These are phyloP conservation scores for Pseudogymnoascus sp. DNA, from an alignment of 2,329 filamentous ascomycete genomes.

Conservation along the genomic window DNA sequence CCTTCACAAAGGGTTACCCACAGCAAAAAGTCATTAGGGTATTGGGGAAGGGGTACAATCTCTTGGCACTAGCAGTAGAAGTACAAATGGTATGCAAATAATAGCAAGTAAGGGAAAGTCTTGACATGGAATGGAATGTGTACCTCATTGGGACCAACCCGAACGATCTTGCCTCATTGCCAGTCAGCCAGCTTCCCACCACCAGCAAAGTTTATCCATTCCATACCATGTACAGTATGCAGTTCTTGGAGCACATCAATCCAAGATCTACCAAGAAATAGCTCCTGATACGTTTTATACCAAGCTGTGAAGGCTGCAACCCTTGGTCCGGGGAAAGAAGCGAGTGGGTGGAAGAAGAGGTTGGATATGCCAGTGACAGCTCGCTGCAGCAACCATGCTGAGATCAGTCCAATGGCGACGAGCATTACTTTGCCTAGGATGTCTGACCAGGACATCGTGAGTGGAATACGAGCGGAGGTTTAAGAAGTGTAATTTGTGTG, in stretches of 20 bases:
- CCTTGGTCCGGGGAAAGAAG: no score
- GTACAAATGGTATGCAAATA: neutral
- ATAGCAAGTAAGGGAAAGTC: neutral
- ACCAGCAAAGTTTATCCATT: neutral
- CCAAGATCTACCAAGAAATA: no score
- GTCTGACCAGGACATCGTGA: neutral
- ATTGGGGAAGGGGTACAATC: no score
- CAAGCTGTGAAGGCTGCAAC: no score
- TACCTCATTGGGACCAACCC: conserved; percentile 20
- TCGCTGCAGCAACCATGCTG: neutral
- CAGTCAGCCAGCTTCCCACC: neutral
- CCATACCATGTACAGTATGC: conserved; percentile 30
- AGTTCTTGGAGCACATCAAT: conserved; percentile 19
- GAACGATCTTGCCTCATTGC: conserved; percentile 22
- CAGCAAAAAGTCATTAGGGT: no score
- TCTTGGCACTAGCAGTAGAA: no score
- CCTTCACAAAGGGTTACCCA: no score
- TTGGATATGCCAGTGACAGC: conserved; percentile 10
- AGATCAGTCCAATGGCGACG: neutral
- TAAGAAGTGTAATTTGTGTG: neutral
- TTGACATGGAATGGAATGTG: neutral
- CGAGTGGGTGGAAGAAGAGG: conserved; percentile 22
- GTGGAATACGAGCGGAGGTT: neutral
- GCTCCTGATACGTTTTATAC: no score
- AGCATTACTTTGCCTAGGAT: neutral